Conservation (phyloP, 164 flowering plant species). For the Vitis amurensis region DNA sequence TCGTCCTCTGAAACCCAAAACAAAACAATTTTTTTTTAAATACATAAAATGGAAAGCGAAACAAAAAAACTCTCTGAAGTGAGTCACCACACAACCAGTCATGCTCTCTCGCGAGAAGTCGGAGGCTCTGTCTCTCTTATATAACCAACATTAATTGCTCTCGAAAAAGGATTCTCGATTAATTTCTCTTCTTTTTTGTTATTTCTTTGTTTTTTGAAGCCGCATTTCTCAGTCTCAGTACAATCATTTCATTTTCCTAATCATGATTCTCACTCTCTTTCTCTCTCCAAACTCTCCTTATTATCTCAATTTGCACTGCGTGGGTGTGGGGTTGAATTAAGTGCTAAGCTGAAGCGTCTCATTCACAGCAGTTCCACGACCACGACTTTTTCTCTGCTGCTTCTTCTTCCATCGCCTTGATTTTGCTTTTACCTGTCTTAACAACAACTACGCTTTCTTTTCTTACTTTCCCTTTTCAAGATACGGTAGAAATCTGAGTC, state of each 20-base stretch:
- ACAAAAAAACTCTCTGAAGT: neutral
- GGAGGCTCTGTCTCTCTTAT: neutral
- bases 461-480: constrained; percentile 17
- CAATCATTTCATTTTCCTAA: constrained; percentile 26
- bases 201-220: constrained; percentile 14
- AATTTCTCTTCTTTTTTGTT: no score
- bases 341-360: constrained; percentile 21
- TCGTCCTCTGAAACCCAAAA: constrained; percentile 11
- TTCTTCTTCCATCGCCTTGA: constrained; percentile 1
- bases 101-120: constrained; percentile 5
- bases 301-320: constrained; percentile 3
- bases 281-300: constrained; percentile 8
- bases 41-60: neutral
- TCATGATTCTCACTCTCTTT: constrained; percentile 4
- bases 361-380: constrained; percentile 37
- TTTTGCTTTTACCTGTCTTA: constrained; percentile 6
- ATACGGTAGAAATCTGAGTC: neutral
- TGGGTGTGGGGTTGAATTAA: constrained; percentile 11
- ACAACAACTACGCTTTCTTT: neutral
- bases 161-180: neutral
- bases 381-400: constrained; percentile 15
- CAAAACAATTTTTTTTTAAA: neutral
- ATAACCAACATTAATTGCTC: neutral
- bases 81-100: constrained; percentile 12
- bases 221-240: constrained; percentile 33